A percentile compares a stretch with the other conserved stretches of the same genome.
Evolutionary conservation across 2,329 filamentous ascomycete species (phyloP).

Genomic region (Biscogniauxia sp.): DNA sequence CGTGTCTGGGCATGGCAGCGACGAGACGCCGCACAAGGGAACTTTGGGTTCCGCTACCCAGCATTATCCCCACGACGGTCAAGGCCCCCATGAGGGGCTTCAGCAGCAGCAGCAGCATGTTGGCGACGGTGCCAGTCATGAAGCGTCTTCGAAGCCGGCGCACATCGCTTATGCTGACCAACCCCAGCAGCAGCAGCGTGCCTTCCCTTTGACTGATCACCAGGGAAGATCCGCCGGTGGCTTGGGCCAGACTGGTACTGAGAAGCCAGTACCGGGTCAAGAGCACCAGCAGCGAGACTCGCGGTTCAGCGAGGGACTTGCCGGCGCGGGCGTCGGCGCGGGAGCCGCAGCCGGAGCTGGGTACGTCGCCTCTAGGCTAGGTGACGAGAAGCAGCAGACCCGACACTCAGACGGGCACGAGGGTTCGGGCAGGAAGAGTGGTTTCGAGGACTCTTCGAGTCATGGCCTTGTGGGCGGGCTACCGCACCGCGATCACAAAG

Average conservation of each 20-base stretch:
- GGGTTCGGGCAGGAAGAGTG: not conserved
- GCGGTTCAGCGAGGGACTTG: constrained; percentile 17
- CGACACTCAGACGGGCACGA: too few species aligned
- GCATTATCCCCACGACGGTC: too few species aligned
- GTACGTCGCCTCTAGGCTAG: constrained; percentile 5
- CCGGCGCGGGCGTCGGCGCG: constrained; percentile 12
- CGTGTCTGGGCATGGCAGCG: constrained; percentile 21
- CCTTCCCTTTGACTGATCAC: constrained; percentile 12
- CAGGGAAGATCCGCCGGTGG: not conserved
- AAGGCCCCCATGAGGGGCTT: too few species aligned
- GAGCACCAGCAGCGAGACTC: constrained; percentile 7
- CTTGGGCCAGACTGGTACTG: not conserved
- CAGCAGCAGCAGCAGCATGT: too few species aligned
- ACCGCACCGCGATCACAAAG: constrained; percentile 14
- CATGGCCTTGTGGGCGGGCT: not conserved
- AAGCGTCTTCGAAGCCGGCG: too few species aligned
- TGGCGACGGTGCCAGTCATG: too few species aligned
- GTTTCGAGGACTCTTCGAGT: not conserved
- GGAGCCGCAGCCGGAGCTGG: constrained; percentile 9
- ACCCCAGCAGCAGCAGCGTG: constrained; percentile 13
- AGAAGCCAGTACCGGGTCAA: not conserved
- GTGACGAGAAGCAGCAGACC: constrained; percentile 4
- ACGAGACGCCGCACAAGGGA: constrained; percentile 4
- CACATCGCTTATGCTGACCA: not conserved
- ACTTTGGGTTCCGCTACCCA: not conserved